Conservation (phyloP, 108 stramenopile genomes). For the Licmophora abbreviata region DNA sequence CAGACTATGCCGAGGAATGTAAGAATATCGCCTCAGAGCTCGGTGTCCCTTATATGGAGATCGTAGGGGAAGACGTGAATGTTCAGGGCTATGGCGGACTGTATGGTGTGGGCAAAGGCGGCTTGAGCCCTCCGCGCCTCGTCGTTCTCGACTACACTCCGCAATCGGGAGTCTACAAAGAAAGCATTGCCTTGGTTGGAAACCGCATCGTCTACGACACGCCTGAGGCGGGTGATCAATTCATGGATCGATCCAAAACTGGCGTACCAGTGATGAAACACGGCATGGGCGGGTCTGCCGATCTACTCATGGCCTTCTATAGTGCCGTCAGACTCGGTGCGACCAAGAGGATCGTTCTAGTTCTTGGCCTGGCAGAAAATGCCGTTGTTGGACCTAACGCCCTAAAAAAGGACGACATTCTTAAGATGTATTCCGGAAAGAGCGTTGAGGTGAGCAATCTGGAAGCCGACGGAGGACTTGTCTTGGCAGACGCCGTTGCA, state of each 20-base stretch:
- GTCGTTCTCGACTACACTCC: constrained; percentile 48
- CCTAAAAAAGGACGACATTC: constrained; percentile 80
- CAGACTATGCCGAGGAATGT: constrained; percentile 35
- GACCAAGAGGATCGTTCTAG: constrained; percentile 21
- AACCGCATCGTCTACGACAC: constrained; percentile 93
- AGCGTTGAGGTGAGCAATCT: constrained; percentile 82
- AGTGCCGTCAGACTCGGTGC: constrained; percentile 36
- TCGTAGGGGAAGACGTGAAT: constrained; percentile 38
- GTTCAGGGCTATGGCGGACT: constrained; percentile 42
- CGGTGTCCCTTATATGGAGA: constrained; percentile 20
- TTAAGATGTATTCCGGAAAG: constrained; percentile 59
- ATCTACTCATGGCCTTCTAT: constrained; percentile 69
- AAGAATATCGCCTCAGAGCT: constrained; percentile 21
- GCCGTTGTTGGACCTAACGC: constrained; percentile 66
- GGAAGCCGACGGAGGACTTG: constrained; percentile 87
- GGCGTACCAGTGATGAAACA: constrained; percentile 63
- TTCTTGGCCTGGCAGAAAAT: constrained; percentile 84
- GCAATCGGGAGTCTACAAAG: not conserved
- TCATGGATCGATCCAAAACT: not conserved
- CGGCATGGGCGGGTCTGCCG: constrained; percentile 85
- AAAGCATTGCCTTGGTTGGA: constrained; percentile 68
- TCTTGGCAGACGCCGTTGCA: constrained; percentile 75
- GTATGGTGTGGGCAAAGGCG: constrained; percentile 83
- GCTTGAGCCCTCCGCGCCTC: constrained; percentile 69
- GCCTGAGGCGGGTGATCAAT: not conserved